Conservation (phyloP, 1,284 basidiomycete genomes). For the Moesziomyces globuligerus region DNA sequence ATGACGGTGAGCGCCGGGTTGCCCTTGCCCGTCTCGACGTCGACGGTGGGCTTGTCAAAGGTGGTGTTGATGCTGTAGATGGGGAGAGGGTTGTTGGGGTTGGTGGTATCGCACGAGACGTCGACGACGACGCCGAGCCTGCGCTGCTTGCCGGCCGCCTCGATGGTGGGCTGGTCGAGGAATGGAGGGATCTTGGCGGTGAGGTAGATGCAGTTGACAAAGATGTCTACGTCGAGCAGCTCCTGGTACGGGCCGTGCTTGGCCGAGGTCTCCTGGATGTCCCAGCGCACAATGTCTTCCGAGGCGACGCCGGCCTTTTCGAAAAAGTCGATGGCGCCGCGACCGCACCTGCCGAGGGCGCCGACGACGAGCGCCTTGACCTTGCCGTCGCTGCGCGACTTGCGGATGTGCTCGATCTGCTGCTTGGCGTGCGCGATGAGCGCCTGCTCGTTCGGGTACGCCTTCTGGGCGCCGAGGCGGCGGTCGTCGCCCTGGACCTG, state of each 20-base stretch:
- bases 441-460: constrained; percentile 73
- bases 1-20: constrained; percentile 77
- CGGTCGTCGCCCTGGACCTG: constrained; percentile 48
- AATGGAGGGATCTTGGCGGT: constrained; percentile 88
- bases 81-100: constrained; percentile 97
- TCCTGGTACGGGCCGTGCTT: constrained; percentile 97
- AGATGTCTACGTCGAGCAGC: constrained; percentile 96
- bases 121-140: constrained; percentile 88
- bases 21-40: constrained; percentile 71
- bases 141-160: constrained; percentile 76
- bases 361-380: constrained; percentile 94
- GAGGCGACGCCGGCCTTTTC: constrained; percentile 82
- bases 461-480: constrained; percentile 77
- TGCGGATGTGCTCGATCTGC: constrained; percentile 72
- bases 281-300: constrained; percentile 96
- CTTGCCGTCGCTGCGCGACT: constrained; percentile 73
- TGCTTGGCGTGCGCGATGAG: constrained; percentile 69
- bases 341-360: constrained; percentile 92
- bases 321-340: constrained; percentile 95
- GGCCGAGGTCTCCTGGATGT: constrained; percentile 88
- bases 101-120: constrained; percentile 99
- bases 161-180: constrained; percentile 79
- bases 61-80: constrained; percentile 96
- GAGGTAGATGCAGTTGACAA: constrained; percentile 99
- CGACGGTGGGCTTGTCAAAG: constrained; percentile 90